These are phyloP conservation scores for Solanum raphanifolium DNA, from an alignment of 257 asterid species.

Conservation along the genomic window DNA sequence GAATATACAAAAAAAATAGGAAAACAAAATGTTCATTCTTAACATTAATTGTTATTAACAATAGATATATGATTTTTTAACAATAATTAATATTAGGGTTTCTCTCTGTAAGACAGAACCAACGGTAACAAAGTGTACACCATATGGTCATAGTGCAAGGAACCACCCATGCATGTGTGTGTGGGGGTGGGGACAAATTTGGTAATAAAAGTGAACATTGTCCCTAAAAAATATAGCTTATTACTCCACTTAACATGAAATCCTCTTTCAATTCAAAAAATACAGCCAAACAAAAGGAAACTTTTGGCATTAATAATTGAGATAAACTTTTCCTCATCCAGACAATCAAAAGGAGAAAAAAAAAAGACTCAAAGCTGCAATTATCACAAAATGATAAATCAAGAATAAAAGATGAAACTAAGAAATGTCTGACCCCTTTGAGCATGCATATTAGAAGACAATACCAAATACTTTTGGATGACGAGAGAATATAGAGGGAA, in stretches of 20 bases:
- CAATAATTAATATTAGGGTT: background rate
- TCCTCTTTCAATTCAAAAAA: background rate
- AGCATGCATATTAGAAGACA: background rate
- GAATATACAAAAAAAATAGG: background rate
- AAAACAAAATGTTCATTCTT: background rate
- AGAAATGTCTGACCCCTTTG: background rate
- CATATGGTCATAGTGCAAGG: background rate
- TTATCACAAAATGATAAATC: background rate
- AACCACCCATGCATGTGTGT: background rate
- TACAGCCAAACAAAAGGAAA: background rate
- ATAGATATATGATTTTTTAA: background rate
- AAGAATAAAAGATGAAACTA: background rate
- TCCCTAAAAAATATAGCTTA: background rate
- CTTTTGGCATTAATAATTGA: background rate
- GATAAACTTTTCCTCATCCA: background rate
- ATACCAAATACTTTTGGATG: background rate
- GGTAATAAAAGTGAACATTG: background rate
- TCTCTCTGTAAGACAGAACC: background rate
- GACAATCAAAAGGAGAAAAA: background rate
- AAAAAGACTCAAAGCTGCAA: background rate
- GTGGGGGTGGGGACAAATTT: too few relatives aligned
- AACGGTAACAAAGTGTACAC: background rate
- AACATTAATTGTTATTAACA: background rate
- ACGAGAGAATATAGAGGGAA: background rate
- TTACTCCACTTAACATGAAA: background rate